Evolutionary conservation across 352 stramenopile species (phyloP).

Genomic region (Pythium monospermum): DNA sequence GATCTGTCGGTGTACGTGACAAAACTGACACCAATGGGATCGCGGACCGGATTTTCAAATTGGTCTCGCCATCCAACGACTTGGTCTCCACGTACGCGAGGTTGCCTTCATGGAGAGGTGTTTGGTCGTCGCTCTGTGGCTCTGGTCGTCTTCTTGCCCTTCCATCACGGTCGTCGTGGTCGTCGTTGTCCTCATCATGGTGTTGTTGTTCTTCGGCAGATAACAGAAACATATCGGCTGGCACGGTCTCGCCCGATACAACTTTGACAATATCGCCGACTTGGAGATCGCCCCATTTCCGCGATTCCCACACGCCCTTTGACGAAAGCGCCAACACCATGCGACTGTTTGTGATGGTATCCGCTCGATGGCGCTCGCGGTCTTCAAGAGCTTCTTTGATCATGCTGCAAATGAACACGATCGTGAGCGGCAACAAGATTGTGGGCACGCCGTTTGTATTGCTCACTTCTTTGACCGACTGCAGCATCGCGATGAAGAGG

Average conservation of each 20-base stretch:
- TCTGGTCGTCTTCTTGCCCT: slow-evolving; percentile 2
- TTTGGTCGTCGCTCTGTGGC: slow-evolving; percentile 2
- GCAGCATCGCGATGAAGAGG: slow-evolving; percentile 77
- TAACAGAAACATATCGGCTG: slow-evolving; percentile 70
- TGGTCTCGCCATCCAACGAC: slow-evolving; percentile 80
- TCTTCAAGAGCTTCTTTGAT: slow-evolving; percentile 86
- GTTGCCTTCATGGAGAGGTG: slow-evolving; percentile 21
- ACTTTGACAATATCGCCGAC: slow-evolving; percentile 85
- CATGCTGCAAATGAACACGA: slow-evolving; percentile 77
- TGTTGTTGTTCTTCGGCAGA: slow-evolving; percentile 51
- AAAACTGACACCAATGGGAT: slow-evolving; percentile 47
- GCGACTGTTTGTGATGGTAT: slow-evolving; percentile 67
- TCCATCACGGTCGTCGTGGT: slow-evolving; percentile 5
- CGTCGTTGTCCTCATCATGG: slow-evolving; percentile 29
- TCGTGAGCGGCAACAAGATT: slow-evolving; percentile 60
- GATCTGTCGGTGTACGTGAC: slow-evolving; percentile 13
- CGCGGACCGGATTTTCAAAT: slow-evolving; percentile 76
- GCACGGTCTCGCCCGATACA: slow-evolving; percentile 52
- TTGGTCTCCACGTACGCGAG: slow-evolving; percentile 85
- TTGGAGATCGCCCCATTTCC: slow-evolving; percentile 55
- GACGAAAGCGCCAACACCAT: slow-evolving; percentile 42
- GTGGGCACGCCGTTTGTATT: slow-evolving; percentile 84
- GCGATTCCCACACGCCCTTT: slow-evolving; percentile 39
- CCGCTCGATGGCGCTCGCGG: slow-evolving; percentile 66
- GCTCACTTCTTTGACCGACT: slow-evolving; percentile 79